Base-by-base conservation (phyloP, 2,329 filamentous ascomycete genomes). In the Parastagonospora nodorum region DNA sequence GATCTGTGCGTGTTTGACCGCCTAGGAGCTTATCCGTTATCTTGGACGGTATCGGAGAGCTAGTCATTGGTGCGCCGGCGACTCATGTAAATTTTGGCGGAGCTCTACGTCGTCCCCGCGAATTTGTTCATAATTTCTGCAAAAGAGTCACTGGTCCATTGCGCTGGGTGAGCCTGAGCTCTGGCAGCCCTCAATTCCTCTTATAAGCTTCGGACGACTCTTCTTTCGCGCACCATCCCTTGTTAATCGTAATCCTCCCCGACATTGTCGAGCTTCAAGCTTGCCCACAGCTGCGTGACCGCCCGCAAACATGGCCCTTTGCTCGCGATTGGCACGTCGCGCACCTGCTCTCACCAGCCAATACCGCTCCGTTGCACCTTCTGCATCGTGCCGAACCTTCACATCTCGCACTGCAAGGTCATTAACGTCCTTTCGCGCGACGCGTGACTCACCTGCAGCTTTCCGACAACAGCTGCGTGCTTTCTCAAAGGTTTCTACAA, bases 241-340 rank as follows among this genome's bases (percentile, higher is more conserved):
- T 24, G 19, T 24, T 46, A 33, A 47, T 48, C 54, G 35, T 52
- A 36, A 38, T 47, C 47, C 50, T 24, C 19, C 50, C 57, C 52
- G 40, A 51, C 57, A 8, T 38, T 62, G 50, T 60, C 58, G 63
- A 72, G 69, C 69, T 69, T 55, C 48, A 60, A 65, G 67, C 68
- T 68, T 24, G 19, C 52, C 53, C 42, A 58, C 44, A 50, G 57
- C 58, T 65, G 60, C 64, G 62, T 62, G 60, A 67, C 60, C 61
- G 60, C 60, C 64, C 65, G 63, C 64, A 50, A 46, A 33, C 14
- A 75, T 75, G 72, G 72, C 72, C 69, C 67, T 74, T 63, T 74
- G 71, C 63, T 70, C 70, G 58, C 73, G 72, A 63, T 69, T 75
- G 64, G 70, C 69, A 69, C 71, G 72, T 64, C 72, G 72, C 69